These are phyloP conservation scores for Kodamaea arcana DNA, from an alignment of 1,139 yeast genomes.

Conservation along the genomic window DNA sequence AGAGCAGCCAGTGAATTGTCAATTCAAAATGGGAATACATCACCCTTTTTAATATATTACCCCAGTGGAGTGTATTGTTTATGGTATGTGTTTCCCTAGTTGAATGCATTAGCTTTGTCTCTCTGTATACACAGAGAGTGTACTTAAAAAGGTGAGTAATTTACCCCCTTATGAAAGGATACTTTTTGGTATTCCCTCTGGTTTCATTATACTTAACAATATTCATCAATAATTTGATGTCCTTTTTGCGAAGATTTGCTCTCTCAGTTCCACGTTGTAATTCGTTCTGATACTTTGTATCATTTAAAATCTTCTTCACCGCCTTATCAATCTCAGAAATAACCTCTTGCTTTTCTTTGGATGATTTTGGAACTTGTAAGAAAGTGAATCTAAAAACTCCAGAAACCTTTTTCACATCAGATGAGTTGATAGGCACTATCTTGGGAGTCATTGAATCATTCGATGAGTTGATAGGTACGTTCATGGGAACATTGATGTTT, in stretches of 20 bases:
- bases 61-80: too few relatives aligned
- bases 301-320: constrained; percentile 24
- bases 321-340: constrained; percentile 25
- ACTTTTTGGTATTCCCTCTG: background rate
- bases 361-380: constrained; percentile 13
- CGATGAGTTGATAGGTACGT: too few relatives aligned
- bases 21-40: too few relatives aligned
- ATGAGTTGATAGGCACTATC: too few relatives aligned
- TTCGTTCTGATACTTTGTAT: constrained; percentile 32
- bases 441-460: too few relatives aligned
- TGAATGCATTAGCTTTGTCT: too few relatives aligned
- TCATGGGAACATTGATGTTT: too few relatives aligned
- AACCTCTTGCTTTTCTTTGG: constrained; percentile 26
- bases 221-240: constrained; percentile 50
- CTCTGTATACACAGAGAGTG: too few relatives aligned
- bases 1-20: too few relatives aligned
- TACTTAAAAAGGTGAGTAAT: too few relatives aligned
- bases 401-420: constrained; percentile 16
- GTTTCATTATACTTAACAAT: constrained; percentile 2
- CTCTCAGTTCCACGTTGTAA: constrained; percentile 49
- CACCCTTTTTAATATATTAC: too few relatives aligned
- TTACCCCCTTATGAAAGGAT: background rate
- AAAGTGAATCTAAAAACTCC: constrained; percentile 23
- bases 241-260: constrained; percentile 63
- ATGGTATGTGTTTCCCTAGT: too few relatives aligned